Base-by-base conservation (phyloP, 306 rosid genomes). In the Mimosa pudica region DNA sequence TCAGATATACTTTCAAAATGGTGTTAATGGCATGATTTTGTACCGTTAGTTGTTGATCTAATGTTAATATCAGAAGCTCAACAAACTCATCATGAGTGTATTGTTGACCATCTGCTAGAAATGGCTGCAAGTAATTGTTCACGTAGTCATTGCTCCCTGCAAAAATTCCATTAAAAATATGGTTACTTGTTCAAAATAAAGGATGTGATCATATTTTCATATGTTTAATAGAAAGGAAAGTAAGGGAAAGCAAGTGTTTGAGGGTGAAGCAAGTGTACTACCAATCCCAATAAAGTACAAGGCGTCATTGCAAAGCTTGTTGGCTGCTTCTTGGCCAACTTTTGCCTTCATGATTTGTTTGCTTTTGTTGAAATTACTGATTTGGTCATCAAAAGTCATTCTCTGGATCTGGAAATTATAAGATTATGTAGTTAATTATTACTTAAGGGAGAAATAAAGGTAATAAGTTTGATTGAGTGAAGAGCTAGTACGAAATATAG, bases 141-240 rank as follows among this genome's bases (percentile, higher is more conserved):
- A 94, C 96, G 32, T 89, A 94, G 74, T 94, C 98, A 83, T 94
- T 94, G 84, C 97, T 92, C 8, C 98, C 97, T 92, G 85, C 74
- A 75, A 52, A n/a, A 57, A n/a, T 2, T 17, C 17, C 63, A 6
- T 55, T 61, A 11, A 75, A 14, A 1, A 7, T 68, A 17, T 41
- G 1, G 47, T n/a, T n/a, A 8, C 8, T 65, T 36, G 20, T 9
- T 9, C 65, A 60, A 61, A 62, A 24, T 9, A 61, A 24, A 8
- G 13, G 14, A 24, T 24, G 30, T 24, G 30, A 24, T 24, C 30
- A 24, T 24, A 24, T 60, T 2, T 60, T 20, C 33, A n/a, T 6
- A 55, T 2, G 18, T 7, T 16, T 55, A 55, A 46, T 20, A 58
- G 35, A 58, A 58, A 20, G 35, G 64, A 20, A 20, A 58, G 32